Percentiles rank a stretch among this genome's conserved stretches.
phyloP scores from a whole-genome alignment of 768 basidiomycete species.

The Exidia glandulosa region DNA sequence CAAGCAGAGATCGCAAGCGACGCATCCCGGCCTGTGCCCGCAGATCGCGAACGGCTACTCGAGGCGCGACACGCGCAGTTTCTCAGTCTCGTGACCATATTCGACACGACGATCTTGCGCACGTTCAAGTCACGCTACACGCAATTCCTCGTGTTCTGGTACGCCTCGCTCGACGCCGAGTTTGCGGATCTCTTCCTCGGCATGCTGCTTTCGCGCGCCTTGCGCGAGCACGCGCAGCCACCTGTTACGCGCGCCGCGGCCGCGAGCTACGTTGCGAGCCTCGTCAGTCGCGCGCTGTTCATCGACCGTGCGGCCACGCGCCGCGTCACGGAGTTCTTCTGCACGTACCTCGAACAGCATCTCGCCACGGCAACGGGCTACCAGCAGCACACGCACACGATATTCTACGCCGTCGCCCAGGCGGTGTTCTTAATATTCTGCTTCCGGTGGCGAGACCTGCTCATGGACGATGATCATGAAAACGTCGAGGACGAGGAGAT shows the following conservation, averaged over 20 bases:
- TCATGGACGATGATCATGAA: conserved; percentile 45
- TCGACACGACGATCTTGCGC: conserved; percentile 84
- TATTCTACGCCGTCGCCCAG: conserved; percentile 89
- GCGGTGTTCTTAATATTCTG: conserved; percentile 95
- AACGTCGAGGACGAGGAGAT: conserved; percentile 34
- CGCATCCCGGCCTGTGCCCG: no score
- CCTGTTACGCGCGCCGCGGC: conserved; percentile 83
- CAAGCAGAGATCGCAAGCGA: conserved; percentile 12
- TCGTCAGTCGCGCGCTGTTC: conserved; percentile 82
- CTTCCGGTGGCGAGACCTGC: conserved; percentile 88
- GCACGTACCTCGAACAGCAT: conserved; percentile 69
- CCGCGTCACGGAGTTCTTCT: conserved; percentile 71
- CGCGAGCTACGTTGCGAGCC: conserved; percentile 85
- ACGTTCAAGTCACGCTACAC: conserved; percentile 97
- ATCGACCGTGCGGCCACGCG: conserved; percentile 67
- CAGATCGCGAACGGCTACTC: conserved; percentile 22
- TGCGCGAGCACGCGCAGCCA: conserved; percentile 48
- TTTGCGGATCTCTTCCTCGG: conserved; percentile 92
- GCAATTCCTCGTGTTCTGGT: conserved; percentile 95
- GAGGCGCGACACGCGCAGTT: conserved; percentile 54
- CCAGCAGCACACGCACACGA: conserved; percentile 34
- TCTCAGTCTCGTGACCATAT: conserved; percentile 80
- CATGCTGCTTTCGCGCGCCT: conserved; percentile 82
- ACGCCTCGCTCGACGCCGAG: conserved; percentile 76
- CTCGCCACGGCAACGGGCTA: conserved; percentile 56